phyloP scores from a whole-genome alignment of 2,329 filamentous ascomycete genomes.

The Pleurostoma richardsiae region DNA sequence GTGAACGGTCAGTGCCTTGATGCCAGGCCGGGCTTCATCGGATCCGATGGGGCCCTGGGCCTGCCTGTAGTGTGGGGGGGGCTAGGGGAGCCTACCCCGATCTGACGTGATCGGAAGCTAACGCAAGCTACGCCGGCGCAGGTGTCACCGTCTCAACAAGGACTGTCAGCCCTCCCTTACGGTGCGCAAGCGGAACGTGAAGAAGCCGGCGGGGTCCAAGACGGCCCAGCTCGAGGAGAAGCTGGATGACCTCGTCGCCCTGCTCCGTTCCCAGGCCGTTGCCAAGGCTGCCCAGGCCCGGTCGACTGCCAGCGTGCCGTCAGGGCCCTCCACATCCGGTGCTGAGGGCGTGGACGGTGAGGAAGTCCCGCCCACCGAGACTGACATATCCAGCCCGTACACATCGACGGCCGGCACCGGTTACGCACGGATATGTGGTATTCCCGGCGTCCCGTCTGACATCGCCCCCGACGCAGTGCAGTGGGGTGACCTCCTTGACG shows the following conservation, averaged over 20 bases:
- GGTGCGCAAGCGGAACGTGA: constrained; percentile 28
- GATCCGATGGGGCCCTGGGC: neutral
- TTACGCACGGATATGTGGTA: neutral
- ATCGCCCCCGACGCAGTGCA: neutral
- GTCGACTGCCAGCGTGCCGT: neutral
- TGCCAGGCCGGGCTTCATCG: neutral
- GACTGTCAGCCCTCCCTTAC: constrained; percentile 38
- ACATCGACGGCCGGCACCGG: neutral
- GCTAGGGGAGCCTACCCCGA: neutral
- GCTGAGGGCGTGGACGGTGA: neutral
- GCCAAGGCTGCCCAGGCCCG: constrained; percentile 10
- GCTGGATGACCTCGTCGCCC: constrained; percentile 40
- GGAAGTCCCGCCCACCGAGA: neutral
- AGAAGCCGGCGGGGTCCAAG: constrained; percentile 25
- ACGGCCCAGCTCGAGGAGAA: constrained; percentile 43
- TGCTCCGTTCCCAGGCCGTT: constrained; percentile 24
- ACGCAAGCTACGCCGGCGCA: neutral
- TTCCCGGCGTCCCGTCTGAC: neutral
- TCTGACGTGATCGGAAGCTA: no score
- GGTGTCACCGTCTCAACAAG: constrained; percentile 40
- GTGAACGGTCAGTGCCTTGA: constrained; percentile 20
- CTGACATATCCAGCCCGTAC: constrained; percentile 5
- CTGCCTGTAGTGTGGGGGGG: neutral
- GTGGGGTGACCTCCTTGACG: neutral
- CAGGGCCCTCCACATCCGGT: neutral